phyloP scores from a whole-genome alignment of 768 basidiomycete genomes.

The Termitomyces sp. region DNA sequence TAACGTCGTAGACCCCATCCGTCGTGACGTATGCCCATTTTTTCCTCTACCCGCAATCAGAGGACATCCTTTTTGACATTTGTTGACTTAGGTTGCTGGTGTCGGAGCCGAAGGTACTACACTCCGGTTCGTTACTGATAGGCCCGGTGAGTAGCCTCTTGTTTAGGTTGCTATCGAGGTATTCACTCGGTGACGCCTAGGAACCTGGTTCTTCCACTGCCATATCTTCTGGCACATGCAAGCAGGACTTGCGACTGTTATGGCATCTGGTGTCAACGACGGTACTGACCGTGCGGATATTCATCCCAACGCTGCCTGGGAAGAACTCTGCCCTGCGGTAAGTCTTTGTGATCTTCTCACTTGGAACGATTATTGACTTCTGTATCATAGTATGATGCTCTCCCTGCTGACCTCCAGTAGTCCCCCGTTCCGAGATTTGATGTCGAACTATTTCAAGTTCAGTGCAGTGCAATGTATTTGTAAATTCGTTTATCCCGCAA shows the following conservation, averaged over 20 bases:
- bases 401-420: slow-evolving; percentile 5
- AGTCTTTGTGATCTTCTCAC: background rate
- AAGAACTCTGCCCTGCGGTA: slow-evolving; percentile 12
- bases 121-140: slow-evolving; percentile 48
- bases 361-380: background rate
- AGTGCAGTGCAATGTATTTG: background rate
- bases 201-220: slow-evolving; percentile 25
- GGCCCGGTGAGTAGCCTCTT: slow-evolving; percentile 33
- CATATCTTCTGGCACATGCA: slow-evolving; percentile 20
- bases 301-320: slow-evolving; percentile 12
- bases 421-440: background rate
- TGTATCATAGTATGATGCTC: background rate
- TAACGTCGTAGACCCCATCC: slow-evolving; percentile 44
- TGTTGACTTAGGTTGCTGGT: slow-evolving; percentile 10
- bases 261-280: slow-evolving; percentile 7
- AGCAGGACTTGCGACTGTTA: slow-evolving; percentile 17
- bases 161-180: too few species aligned
- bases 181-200: background rate
- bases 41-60: background rate
- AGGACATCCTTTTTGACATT: background rate
- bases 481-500: background rate
- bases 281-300: slow-evolving; percentile 5
- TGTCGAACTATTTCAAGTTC: background rate
- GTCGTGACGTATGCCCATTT: slow-evolving; percentile 15
- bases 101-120: slow-evolving; percentile 19